Evolutionary conservation across 1,284 basidiomycete genomes (phyloP).

Genomic region (Peniophora sp.): DNA sequence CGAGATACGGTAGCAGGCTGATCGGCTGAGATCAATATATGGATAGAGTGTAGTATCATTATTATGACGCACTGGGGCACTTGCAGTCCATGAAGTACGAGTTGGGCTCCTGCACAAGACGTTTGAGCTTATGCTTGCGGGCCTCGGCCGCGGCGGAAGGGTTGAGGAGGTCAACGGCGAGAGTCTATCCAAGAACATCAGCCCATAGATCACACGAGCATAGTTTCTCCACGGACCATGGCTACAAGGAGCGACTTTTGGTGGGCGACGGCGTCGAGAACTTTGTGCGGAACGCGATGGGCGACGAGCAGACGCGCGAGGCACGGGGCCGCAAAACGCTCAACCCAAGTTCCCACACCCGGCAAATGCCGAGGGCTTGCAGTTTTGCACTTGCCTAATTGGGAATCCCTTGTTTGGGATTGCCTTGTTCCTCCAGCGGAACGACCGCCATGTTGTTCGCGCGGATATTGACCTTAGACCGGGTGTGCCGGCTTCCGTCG

Average conservation of each 20-base stretch:
- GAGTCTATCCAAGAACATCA: slow-evolving; percentile 57
- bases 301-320: too few relatives aligned
- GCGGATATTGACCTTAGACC: too few relatives aligned
- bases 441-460: too few relatives aligned
- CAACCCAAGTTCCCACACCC: too few relatives aligned
- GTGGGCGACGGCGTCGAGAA: neutral
- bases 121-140: slow-evolving; percentile 98
- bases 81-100: slow-evolving; percentile 99
- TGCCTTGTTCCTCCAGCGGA: too few relatives aligned
- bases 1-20: slow-evolving; percentile 91
- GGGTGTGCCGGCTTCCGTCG: too few relatives aligned
- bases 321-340: too few relatives aligned
- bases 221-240: slow-evolving; percentile 2
- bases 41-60: too few relatives aligned
- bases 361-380: too few relatives aligned
- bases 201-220: slow-evolving; percentile 1
- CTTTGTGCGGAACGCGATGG: neutral
- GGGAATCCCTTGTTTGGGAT: too few relatives aligned
- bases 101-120: slow-evolving; percentile 95
- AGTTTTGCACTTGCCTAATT: too few relatives aligned
- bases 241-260: slow-evolving; percentile 4
- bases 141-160: slow-evolving; percentile 84
- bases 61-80: slow-evolving; percentile 89
- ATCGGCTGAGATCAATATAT: slow-evolving; percentile 3
- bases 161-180: slow-evolving; percentile 98